These are phyloP conservation scores for Colletotrichum gloeosporioides DNA, from an alignment of 2,329 filamentous ascomycete species.

Conservation along the genomic window DNA sequence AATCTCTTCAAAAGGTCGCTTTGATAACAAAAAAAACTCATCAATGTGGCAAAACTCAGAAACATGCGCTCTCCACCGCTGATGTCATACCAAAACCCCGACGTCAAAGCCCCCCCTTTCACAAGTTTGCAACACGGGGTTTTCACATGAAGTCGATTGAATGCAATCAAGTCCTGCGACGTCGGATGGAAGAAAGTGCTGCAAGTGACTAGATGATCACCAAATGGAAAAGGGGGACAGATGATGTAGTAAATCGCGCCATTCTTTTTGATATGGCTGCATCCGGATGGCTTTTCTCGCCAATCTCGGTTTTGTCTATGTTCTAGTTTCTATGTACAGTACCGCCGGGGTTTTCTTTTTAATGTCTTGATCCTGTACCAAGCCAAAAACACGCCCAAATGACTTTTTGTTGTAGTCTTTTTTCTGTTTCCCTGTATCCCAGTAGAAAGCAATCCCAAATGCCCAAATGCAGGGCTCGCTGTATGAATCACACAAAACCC, in stretches of 20 bases:
- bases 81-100: background rate
- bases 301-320: background rate
- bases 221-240: background rate
- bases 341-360: background rate
- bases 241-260: background rate
- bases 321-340: conserved; percentile 9
- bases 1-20: background rate
- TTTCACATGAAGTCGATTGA: background rate
- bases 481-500: background rate
- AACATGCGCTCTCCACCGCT: background rate
- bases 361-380: background rate
- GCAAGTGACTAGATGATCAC: background rate
- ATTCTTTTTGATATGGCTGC: background rate
- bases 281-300: background rate
- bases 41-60: background rate
- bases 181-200: background rate
- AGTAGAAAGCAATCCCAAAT: background rate
- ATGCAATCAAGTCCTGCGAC: background rate
- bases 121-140: background rate
- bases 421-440: background rate
- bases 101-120: background rate
- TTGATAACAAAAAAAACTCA: background rate
- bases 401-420: background rate
- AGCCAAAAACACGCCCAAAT: background rate
- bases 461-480: background rate